phyloP scores from a whole-genome alignment of 75 land plant genomes.

The Pinus tabuliformis region DNA sequence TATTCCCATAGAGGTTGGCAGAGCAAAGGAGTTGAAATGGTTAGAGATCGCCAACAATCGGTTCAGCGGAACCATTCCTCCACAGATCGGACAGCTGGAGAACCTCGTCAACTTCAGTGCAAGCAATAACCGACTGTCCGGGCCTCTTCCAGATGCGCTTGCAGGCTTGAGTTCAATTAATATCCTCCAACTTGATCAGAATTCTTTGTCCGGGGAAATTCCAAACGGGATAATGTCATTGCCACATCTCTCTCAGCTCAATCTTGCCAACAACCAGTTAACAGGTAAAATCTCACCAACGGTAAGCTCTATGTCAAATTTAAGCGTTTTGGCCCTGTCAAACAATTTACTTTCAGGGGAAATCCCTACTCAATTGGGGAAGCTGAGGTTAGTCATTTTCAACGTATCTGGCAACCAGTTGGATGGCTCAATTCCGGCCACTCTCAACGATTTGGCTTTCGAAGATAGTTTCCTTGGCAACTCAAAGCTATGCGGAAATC shows the following conservation, averaged over 20 bases:
- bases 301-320: conserved; percentile 9
- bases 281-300: conserved; percentile 29
- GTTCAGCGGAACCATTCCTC: conserved; percentile 29
- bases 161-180: conserved; percentile 3
- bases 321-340: conserved; percentile 59
- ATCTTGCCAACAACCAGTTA: conserved; percentile 24
- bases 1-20: conserved; percentile 9
- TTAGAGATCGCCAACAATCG: conserved; percentile 24
- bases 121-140: conserved; percentile 20
- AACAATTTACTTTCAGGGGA: conserved; percentile 56
- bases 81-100: conserved; percentile 17
- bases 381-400: background rate
- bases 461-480: background rate
- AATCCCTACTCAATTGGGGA: conserved; percentile 28
- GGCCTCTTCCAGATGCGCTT: conserved; percentile 19
- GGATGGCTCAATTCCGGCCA: background rate
- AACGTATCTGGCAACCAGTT: background rate
- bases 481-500: background rate
- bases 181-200: conserved; percentile 20
- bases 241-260: conserved; percentile 11
- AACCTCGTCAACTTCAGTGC: conserved; percentile 10
- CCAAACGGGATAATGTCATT: conserved; percentile 8
- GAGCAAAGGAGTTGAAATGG: background rate
- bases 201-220: conserved; percentile 27
- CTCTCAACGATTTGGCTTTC: background rate